Percentiles rank a stretch among this genome's conserved stretches.
Conservation (phyloP, 2,329 filamentous ascomycete genomes). For the Aschersonia sp. region DNA sequence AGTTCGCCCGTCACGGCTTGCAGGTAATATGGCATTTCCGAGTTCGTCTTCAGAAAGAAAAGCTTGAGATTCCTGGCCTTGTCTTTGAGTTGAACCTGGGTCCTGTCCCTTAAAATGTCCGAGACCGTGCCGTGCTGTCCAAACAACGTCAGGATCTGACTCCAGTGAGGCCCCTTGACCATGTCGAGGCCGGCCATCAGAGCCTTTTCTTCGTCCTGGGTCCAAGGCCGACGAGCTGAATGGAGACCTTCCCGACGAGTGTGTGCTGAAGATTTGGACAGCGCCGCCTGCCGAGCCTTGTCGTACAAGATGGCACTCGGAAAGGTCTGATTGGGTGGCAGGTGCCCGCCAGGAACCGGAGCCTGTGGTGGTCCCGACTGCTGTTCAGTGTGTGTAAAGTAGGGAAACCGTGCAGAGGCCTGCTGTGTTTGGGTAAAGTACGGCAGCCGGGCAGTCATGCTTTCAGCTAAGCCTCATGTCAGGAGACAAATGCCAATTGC, state of each 20-base stretch:
- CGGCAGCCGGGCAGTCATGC: constrained; percentile 18
- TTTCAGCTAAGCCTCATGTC: constrained; percentile 13
- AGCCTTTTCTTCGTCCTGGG: constrained; percentile 76
- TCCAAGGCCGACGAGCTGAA: constrained; percentile 66
- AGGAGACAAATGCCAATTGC: neutral
- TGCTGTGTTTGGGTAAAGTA: constrained; percentile 24
- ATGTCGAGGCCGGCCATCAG: constrained; percentile 78
- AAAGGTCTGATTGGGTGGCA: constrained; percentile 42
- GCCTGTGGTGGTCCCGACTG: constrained; percentile 18
- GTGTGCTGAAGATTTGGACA: constrained; percentile 40
- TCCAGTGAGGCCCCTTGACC: constrained; percentile 87
- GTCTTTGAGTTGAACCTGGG: constrained; percentile 84
- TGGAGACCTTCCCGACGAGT: constrained; percentile 41
- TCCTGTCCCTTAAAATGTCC: constrained; percentile 73
- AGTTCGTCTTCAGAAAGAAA: constrained; percentile 83
- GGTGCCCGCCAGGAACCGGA: constrained; percentile 16
- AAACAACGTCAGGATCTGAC: constrained; percentile 75
- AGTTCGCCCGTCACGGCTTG: constrained; percentile 81
- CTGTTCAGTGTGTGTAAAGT: constrained; percentile 19
- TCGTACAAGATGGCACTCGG: constrained; percentile 42
- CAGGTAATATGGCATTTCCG: constrained; percentile 78
- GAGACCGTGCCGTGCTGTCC: constrained; percentile 66
- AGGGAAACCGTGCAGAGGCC: constrained; percentile 19
- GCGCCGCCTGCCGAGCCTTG: constrained; percentile 41
- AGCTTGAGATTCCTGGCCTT: constrained; percentile 83